Evolutionary conservation across 345 rosid species (phyloP).

Genomic region (Stellera chamaejasme): DNA sequence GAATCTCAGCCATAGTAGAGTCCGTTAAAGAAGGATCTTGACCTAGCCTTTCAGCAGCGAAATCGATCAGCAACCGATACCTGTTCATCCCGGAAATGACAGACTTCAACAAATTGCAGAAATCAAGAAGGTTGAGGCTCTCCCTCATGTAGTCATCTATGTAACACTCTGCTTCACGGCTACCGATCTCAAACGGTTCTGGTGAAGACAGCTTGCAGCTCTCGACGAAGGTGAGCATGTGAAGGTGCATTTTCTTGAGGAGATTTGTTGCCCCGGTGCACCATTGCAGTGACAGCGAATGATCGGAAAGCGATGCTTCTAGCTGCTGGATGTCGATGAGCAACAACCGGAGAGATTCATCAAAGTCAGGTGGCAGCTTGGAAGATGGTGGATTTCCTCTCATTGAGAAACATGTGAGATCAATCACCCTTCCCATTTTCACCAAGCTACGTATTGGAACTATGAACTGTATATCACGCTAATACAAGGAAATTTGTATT

Average conservation of each 20-base stretch:
- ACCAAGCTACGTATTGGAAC: not conserved
- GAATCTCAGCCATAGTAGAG: not conserved
- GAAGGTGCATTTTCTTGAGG: slow-evolving; percentile 5
- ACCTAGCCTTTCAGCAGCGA: not conserved
- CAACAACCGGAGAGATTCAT: not conserved
- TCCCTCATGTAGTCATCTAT: slow-evolving; percentile 6
- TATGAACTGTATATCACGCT: not conserved
- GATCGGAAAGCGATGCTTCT: not conserved
- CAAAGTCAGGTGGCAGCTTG: not conserved
- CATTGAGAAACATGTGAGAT: not conserved
- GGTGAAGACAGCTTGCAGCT: not conserved
- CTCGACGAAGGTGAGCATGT: not conserved
- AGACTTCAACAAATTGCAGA: slow-evolving; percentile 2
- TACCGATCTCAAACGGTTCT: not conserved
- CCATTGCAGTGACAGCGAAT: slow-evolving; percentile 5
- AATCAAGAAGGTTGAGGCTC: slow-evolving; percentile 3
- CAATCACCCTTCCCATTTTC: slow-evolving; percentile 1
- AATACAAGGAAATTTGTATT: too few species aligned
- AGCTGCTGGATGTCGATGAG: slow-evolving; percentile 1
- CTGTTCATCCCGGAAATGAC: slow-evolving; percentile 1
- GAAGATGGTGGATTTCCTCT: slow-evolving; percentile 4
- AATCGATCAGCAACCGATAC: slow-evolving; percentile 1
- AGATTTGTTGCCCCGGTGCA: not conserved
- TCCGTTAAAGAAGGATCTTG: not conserved
- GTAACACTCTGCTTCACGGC: not conserved